Evolutionary conservation across 768 basidiomycete genomes (phyloP), one percentile per base, ranked within the genome.

Genomic region (Ramaria sp.): DNA sequence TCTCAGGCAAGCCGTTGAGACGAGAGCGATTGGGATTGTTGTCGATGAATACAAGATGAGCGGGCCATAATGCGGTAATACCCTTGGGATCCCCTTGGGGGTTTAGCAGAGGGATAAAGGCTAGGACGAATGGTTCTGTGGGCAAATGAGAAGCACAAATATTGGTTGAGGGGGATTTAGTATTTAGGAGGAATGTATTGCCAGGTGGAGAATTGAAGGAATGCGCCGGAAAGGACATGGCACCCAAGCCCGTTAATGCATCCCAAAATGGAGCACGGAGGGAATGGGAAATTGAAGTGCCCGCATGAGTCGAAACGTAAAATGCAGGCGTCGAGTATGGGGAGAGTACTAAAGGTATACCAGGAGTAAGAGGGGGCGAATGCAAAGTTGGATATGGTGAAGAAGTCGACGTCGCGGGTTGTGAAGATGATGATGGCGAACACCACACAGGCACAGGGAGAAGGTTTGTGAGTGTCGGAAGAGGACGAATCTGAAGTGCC

Each of bases 31-130:
- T 61, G 73, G 74, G 10, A 60, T 51, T 54, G 68, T 67, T 22
- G 68, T 65, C 55, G 73, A 65, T 47, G 70, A 63, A 15, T 72
- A 67, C 59, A 62, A 91, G 77, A 1, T 72, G 68, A 1, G 77
- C 68, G 1, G 89, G 88, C 73, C 88, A 91, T 60, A 90, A 80
- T 50, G 86, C 72, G n/a, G 78, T 72, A 31, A 87, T 70, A 0
- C 88, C 88, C 62, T 88, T 89, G 61, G 88, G 86, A 66, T 90
- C 88, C 33, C 85, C 86, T 61, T 85, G 86, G 60, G 78, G 82
- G 63, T 87, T 87, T 67, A 88, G 80, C 19, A 90, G 83, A 33
- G 75, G 77, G 38, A 89, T 74, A 83, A 84, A 90, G 3, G 79
- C 85, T 53, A 90, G 81, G 46, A 88, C 68, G 65, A 57, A 57